Percentiles rank a stretch among this genome's conserved stretches.
Conservation (phyloP, 352 stramenopile genomes). For the Phytophthora macrochlamydospora region DNA sequence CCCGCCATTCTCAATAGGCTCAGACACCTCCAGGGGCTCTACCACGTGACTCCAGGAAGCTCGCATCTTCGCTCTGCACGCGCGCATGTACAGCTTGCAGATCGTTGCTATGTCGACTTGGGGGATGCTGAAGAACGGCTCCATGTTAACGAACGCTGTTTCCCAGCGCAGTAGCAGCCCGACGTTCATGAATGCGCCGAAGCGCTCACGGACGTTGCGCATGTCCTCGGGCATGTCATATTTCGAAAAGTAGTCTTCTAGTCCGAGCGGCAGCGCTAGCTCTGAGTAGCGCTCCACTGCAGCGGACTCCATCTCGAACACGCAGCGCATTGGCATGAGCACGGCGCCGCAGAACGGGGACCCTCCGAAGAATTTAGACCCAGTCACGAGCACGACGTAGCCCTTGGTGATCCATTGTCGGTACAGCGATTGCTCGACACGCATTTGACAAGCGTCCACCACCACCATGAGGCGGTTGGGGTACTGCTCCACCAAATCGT, state of each 20-base stretch:
- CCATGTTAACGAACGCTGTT: conserved; percentile 80
- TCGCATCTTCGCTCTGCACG: conserved; percentile 52
- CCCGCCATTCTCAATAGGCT: conserved; percentile 17
- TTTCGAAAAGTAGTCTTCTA: conserved; percentile 85
- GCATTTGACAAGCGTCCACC: conserved; percentile 89
- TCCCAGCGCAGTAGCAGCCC: conserved; percentile 83
- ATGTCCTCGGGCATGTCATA: conserved; percentile 78
- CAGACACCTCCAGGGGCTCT: conserved; percentile 42
- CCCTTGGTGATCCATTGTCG: conserved; percentile 64
- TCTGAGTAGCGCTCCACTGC: conserved; percentile 61
- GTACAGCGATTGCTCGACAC: conserved; percentile 64
- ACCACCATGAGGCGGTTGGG: conserved; percentile 80
- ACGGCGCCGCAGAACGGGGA: conserved; percentile 88
- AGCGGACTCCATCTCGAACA: conserved; percentile 81
- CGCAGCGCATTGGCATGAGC: conserved; percentile 75
- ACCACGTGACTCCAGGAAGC: conserved; percentile 51
- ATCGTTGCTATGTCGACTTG: conserved; percentile 49
- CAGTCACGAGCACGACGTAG: conserved; percentile 82
- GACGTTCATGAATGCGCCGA: conserved; percentile 75
- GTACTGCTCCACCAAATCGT: conserved; percentile 59
- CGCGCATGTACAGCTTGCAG: conserved; percentile 60
- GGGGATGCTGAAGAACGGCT: conserved; percentile 72
- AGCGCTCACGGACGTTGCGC: conserved; percentile 58
- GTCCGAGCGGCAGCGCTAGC: conserved; percentile 66
- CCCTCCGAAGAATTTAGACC: conserved; percentile 89